Conservation (phyloP, 345 rosid genomes). For the Linum trigynum region DNA sequence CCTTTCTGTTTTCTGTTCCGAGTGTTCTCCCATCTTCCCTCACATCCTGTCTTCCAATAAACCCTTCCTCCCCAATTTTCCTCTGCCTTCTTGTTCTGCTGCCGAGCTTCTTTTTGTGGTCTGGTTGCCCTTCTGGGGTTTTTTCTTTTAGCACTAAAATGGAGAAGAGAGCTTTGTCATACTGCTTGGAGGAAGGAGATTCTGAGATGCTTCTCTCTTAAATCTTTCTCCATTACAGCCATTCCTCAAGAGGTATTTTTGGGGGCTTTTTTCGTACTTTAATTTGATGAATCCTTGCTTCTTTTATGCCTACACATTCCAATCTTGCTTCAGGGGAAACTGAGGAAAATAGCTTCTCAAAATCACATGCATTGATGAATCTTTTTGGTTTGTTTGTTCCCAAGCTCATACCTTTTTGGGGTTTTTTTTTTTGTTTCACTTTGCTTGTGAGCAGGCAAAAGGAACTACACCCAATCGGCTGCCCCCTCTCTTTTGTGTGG, state of each 20-base stretch:
- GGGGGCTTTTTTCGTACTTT: background rate
- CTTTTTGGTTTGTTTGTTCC: background rate
- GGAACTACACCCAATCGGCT: background rate
- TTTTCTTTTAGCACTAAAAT: background rate
- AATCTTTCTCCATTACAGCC: background rate
- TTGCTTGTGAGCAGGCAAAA: conserved; percentile 27
- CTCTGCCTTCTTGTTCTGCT: background rate
- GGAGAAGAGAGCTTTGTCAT: background rate
- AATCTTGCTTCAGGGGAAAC: conserved; percentile 29
- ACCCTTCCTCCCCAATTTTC: too few species aligned
- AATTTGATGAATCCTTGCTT: too few species aligned
- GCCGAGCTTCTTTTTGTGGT: background rate
- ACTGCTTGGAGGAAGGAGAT: background rate
- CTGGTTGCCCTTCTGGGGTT: conserved; percentile 10
- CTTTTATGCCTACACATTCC: conserved; percentile 14
- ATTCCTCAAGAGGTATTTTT: conserved; percentile 8
- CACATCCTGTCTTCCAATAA: too few species aligned
- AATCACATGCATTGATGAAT: background rate
- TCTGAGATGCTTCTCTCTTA: background rate
- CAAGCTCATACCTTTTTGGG: background rate
- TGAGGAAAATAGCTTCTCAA: conserved; percentile 10
- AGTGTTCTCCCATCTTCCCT: background rate
- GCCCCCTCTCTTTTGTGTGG: conserved; percentile 3
- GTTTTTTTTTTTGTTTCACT: background rate
- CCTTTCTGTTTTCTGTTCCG: background rate